phyloP scores from a whole-genome alignment of 177 flowering plant genomes.

The Vitis hybrid region DNA sequence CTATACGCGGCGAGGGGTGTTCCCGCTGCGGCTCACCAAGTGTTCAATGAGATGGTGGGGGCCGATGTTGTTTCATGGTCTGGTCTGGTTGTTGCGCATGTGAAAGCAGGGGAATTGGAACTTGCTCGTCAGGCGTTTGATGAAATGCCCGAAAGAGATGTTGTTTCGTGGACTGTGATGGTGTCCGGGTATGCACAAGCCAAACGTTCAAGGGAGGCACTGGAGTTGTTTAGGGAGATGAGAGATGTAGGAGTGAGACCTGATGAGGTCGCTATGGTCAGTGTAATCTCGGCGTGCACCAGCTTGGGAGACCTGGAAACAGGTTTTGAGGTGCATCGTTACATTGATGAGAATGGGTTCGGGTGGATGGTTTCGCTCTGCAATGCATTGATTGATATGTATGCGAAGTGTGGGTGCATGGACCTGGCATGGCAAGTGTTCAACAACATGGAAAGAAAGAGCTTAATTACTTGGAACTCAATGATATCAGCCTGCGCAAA shows the following conservation, averaged over 20 bases:
- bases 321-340: conserved; percentile 12
- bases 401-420: conserved; percentile 55
- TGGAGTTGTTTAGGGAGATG: conserved; percentile 19
- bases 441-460: conserved; percentile 8
- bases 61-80: conserved; percentile 25
- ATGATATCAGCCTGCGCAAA: conserved; percentile 17
- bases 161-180: conserved; percentile 18
- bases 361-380: conserved; percentile 20
- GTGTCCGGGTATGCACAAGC: conserved; percentile 13
- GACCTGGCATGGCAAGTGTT: conserved; percentile 24
- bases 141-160: conserved; percentile 13
- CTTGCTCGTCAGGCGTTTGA: conserved; percentile 11
- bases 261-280: conserved; percentile 20
- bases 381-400: conserved; percentile 65
- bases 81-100: conserved; percentile 18
- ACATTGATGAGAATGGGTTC: conserved; percentile 17
- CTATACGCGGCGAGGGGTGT: conserved; percentile 23
- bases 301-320: conserved; percentile 15
- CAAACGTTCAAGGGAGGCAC: conserved; percentile 16
- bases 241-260: conserved; percentile 18
- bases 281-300: conserved; percentile 12
- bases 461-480: conserved; percentile 21
- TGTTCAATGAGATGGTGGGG: conserved; percentile 17
- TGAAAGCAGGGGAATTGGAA: conserved; percentile 23
- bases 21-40: conserved; percentile 4